Conservation (phyloP, 129 eudicot species). For the Smallanthus sonchifolius region DNA sequence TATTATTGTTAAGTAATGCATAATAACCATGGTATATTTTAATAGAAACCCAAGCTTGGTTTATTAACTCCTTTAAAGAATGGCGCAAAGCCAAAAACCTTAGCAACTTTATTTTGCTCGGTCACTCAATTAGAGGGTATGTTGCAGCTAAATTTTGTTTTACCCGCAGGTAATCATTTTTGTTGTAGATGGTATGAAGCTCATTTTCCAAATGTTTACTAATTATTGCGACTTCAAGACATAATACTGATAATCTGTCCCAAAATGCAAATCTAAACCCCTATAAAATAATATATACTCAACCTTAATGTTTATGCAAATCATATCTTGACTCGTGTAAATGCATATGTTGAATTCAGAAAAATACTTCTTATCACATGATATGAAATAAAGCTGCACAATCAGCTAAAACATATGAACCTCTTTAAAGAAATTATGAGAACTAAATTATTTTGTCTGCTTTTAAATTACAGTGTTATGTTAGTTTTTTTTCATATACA, state of each 20-base stretch:
- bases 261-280: not conserved
- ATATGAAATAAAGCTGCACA: no score
- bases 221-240: not conserved
- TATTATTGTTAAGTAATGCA: not conserved
- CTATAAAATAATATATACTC: not conserved
- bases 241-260: not conserved
- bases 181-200: not conserved
- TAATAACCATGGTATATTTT: not conserved
- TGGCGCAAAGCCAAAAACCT: conserved; percentile 96
- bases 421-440: no score
- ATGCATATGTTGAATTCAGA: no score
- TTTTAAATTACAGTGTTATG: no score
- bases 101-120: conserved; percentile 83
- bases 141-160: conserved; percentile 66
- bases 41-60: conserved; percentile 98
- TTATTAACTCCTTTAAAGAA: conserved; percentile 90
- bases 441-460: no score
- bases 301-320: not conserved
- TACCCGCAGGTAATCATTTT: not conserved
- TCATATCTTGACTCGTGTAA: conserved; percentile 10
- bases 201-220: not conserved
- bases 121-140: conserved; percentile 97
- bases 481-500: no score
- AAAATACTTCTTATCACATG: no score
- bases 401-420: no score